Evolutionary conservation across 495 filamentous ascomycete genomes (phyloP).

Genomic region (Hyaloscypha bicolor): DNA sequence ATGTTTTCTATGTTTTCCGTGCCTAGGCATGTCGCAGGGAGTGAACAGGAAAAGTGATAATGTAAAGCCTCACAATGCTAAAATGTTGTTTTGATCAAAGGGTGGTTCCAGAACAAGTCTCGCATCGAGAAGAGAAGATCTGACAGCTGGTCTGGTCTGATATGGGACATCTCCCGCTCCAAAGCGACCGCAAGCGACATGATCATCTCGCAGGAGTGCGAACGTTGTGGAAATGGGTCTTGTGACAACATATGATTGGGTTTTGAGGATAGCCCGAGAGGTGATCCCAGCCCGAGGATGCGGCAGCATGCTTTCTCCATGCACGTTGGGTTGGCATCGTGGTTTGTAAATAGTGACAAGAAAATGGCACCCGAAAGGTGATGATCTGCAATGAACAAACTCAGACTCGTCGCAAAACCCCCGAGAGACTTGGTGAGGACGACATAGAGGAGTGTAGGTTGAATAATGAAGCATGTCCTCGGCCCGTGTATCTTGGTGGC

Average conservation of each 20-base stretch:
- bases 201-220: conserved; percentile 1
- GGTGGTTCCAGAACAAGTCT: not conserved
- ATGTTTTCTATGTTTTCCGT: not conserved
- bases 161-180: conserved; percentile 5
- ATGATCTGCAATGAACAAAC: not conserved
- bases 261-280: conserved; percentile 1
- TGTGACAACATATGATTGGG: conserved; percentile 22
- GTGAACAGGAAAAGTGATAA: not conserved
- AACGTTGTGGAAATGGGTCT: conserved; percentile 6
- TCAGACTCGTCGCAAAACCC: not conserved
- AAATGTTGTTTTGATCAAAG: not conserved
- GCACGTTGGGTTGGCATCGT: conserved; percentile 20
- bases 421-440: not conserved
- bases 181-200: conserved; percentile 15
- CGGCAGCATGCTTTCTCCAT: conserved; percentile 16
- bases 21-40: not conserved
- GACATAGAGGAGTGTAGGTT: not conserved
- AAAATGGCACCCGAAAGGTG: not conserved
- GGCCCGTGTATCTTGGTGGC: not conserved
- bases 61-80: not conserved
- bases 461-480: not conserved
- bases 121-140: not conserved
- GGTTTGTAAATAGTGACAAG: not conserved
- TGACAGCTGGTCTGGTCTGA: not conserved
- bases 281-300: conserved; percentile 13